Evolutionary conservation across 495 filamentous ascomycete species (phyloP).

Genomic region (Talaromyces ruber): DNA sequence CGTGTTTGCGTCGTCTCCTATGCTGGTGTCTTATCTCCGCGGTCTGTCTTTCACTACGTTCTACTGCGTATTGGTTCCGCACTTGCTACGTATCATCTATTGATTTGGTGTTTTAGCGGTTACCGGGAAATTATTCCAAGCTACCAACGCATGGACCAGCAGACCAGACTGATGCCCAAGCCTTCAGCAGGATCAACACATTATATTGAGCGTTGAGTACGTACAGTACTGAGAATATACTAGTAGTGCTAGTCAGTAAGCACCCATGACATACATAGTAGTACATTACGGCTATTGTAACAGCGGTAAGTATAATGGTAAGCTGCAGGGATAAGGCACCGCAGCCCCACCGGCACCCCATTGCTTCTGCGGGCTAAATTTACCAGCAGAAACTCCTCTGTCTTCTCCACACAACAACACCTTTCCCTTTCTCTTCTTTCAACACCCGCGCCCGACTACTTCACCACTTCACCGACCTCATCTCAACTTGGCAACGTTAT

Average conservation of each 20-base stretch:
- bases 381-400: background rate
- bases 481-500: background rate
- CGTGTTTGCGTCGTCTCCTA: background rate
- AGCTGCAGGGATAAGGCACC: background rate
- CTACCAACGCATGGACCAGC: background rate
- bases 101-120: background rate
- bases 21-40: background rate
- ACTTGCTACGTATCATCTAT: background rate
- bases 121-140: background rate
- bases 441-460: background rate
- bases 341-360: slow-evolving; percentile 4
- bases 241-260: background rate
- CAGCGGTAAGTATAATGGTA: background rate
- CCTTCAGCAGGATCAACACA: background rate
- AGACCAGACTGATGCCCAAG: background rate
- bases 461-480: background rate
- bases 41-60: background rate
- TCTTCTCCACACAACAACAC: background rate
- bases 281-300: background rate
- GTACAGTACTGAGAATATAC: too few relatives aligned
- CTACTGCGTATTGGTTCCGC: background rate
- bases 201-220: background rate
- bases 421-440: background rate
- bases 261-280: background rate
- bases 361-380: background rate